Base-by-base conservation (phyloP, 768 basidiomycete genomes). In the Naganishia vaughanmartiniae region DNA sequence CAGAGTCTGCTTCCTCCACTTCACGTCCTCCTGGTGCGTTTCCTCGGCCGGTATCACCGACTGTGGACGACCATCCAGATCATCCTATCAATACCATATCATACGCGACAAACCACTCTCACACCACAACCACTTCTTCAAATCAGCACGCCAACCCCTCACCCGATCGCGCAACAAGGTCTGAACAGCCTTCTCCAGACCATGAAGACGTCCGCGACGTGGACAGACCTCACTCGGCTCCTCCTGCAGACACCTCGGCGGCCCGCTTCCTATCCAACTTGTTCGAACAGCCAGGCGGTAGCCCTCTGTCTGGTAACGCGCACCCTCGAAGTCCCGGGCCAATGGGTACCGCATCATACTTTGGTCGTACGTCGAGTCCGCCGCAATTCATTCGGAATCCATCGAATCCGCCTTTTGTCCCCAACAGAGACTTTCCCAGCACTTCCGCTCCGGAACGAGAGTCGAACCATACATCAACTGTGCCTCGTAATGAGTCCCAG, bases 271-370 rank as follows among this genome's bases (percentile, higher is more conserved):
- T 33, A 19, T 53, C 42, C 45, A 51, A 31, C 57, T 24, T 69
- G 28, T 69, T 45, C 57, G 24, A 60, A 9, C 48, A n/a, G 26
- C n/a, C 24, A 63, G 42, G 60, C 42, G 60, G 60, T 26, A 63
- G 39, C 30, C 60, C 60, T 12, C 14, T 45, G 24, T 51, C 48
- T 51, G 60, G 60, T 2, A 45, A 21, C 24, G 9, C 2, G 26
- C 4, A 26, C 30, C 26, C 60, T 12, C 60, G 42, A 14, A 63
- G 60, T 34, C 60, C 60, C 9, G 60, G 60, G 6, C 60, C 39
- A 26, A 63, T 63, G 60, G 60, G 60, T 15, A 63, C 60, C 17
- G 60, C 60, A 21, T 63, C 60, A 24, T 63, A 63, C 46, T 45
- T 63, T 26, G 60, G 60, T 28, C 60, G 60, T 28, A 63, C 60